Conservation (phyloP, 2,329 filamentous ascomycete species). For the Colletotrichum chlorophyti region DNA sequence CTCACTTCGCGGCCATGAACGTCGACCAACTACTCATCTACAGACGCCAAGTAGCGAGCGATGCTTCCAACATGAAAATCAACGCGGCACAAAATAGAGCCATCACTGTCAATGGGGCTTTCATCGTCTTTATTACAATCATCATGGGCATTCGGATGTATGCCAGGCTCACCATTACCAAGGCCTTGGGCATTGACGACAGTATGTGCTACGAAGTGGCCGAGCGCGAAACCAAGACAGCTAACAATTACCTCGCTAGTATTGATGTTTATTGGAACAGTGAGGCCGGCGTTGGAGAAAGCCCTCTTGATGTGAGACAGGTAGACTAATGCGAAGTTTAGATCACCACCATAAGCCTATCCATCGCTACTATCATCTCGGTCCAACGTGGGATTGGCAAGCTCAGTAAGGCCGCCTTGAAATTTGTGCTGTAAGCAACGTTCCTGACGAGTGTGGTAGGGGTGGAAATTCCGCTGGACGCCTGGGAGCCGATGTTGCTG, state of each 20-base stretch:
- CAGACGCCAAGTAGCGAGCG: neutral
- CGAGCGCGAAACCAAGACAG: neutral
- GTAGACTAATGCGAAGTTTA: neutral
- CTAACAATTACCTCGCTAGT: neutral
- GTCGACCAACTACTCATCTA: neutral
- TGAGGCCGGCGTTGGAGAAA: neutral
- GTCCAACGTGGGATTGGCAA: neutral
- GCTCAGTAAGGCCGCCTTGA: neutral
- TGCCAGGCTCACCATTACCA: conserved; percentile 10
- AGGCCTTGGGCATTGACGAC: neutral
- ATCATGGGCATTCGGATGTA: conserved; percentile 4
- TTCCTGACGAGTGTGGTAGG: too few species aligned
- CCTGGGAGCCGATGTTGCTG: conserved; percentile 7
- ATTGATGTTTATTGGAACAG: neutral
- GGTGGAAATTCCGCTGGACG: neutral
- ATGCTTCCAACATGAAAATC: neutral
- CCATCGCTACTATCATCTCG: neutral
- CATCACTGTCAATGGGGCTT: conserved; percentile 1
- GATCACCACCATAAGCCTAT: neutral
- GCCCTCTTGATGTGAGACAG: neutral
- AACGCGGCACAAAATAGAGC: neutral
- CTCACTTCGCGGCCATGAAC: neutral
- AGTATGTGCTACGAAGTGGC: neutral
- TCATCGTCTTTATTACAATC: conserved; percentile 4
- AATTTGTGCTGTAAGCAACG: neutral